phyloP scores from a whole-genome alignment of 345 rosid genomes.

The Schrenkiella parvula region DNA sequence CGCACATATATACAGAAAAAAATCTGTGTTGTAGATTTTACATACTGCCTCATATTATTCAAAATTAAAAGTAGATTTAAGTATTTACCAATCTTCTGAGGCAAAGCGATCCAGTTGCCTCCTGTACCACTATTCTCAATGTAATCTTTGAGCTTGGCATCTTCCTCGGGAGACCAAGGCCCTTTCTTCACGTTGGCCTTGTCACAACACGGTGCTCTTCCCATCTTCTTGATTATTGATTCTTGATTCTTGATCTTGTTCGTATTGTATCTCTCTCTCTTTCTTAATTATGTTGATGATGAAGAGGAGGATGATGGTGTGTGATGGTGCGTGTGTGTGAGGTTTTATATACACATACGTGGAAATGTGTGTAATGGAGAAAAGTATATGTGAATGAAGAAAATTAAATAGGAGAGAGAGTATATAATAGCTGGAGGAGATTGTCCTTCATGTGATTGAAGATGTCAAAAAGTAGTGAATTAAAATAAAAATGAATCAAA shows the following conservation, averaged over 20 bases:
- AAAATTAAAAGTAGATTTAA: neutral
- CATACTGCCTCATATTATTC: neutral
- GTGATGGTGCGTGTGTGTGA: constrained; percentile 31
- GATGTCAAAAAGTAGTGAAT: constrained; percentile 43
- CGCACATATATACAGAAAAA: neutral
- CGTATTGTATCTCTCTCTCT: constrained; percentile 2
- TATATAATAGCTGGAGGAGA: constrained; percentile 66
- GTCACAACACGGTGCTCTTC: constrained; percentile 93
- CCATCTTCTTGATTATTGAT: constrained; percentile 43
- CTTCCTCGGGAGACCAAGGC: constrained; percentile 94
- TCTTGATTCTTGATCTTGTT: neutral
- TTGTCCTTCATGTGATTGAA: constrained; percentile 37
- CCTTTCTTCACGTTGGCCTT: constrained; percentile 87
- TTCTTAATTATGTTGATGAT: constrained; percentile 17
- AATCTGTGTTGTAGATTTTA: neutral
- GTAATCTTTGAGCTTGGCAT: constrained; percentile 68
- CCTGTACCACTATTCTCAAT: constrained; percentile 69
- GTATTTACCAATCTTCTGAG: constrained; percentile 60
- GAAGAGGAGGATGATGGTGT: constrained; percentile 8
- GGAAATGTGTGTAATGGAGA: constrained; percentile 15
- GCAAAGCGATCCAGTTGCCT: constrained; percentile 88
- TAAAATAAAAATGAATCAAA: constrained; percentile 28
- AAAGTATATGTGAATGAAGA: constrained; percentile 33
- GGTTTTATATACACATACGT: constrained; percentile 27
- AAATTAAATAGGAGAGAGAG: constrained; percentile 11